Base-by-base conservation (phyloP, 2,329 filamentous ascomycete genomes). In the Cladosporium sp. region DNA sequence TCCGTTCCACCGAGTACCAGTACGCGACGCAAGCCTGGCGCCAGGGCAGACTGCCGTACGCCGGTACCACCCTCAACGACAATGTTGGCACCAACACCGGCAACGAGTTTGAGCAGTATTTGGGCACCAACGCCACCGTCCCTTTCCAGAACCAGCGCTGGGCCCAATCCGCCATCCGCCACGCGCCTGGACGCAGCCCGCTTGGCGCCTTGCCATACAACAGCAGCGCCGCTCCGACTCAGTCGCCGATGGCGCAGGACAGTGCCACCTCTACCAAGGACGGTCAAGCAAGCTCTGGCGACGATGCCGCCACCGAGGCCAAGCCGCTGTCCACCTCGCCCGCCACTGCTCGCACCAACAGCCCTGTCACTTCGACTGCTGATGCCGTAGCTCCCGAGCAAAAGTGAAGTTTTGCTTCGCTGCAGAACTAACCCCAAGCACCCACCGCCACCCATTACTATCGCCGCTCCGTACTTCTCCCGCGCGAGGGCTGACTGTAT, bases 1-100 rank as follows among this genome's bases (percentile, higher is more conserved):
- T 95, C 73, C 88, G 93, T 53, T 93, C 92, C 52, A 93, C 93
- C 51, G 93, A 97, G 74, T 97, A 97, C 72, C 73, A 74, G 53
- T 63, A 59, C 29, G 57, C 64, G 45, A 59, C 64, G 46, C 58
- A 62, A 43, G 61, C 61, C 49, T 61, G 60, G 62, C 60, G 62
- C 50, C 64, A 63, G 46, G 62, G 61, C 36, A 59, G 58, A 48
- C 55, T 62, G 16, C 59, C 59, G 41, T 58, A 57, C 45, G 55
- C 56, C 38, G 58, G 59, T 35, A 55, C 57, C 35, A 55, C 53
- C 22, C 49, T 55, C 41, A 52, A 57, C 43, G 61, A 61, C 45
- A 55, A 40, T 33, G 32, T 35, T n/a, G 35, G 39, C 29, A 51
- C 57, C 29, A 55, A 56, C 42, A 46, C 53, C 46, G 47, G 51